Base-by-base conservation (phyloP, 2,329 filamentous ascomycete species). In the Ceratocystis colombiana region DNA sequence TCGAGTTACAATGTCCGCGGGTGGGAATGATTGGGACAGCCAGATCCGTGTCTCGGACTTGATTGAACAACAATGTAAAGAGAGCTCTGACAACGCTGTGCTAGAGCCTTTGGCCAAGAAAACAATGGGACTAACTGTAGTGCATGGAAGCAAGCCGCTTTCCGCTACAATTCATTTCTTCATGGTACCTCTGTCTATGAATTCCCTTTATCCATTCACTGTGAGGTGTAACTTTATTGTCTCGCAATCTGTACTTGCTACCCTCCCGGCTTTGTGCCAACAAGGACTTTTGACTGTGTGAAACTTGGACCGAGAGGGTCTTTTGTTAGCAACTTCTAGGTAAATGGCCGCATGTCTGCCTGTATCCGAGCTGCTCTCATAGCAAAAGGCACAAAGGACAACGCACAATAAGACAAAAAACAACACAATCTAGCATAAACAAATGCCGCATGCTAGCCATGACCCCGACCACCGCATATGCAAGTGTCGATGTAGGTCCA, bases 11-110 rank as follows among this genome's bases (percentile, higher is more conserved):
- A 22, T 57, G 53, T 22, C 25, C n/a, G 12, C 8, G 53, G 25
- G 17, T 12, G 53, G 28, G 53, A n/a, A n/a, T 28, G 10, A 57
- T 30, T 57, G 25, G 12, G 28, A 8, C 61, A 28, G 61, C 22
- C 61, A 63, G 61, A 63, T 48, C 44, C 61, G 25, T 63, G 20
- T 63, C 45, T 65, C 30, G 41, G 55, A 53, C 53, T 61, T 67
- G 66, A 67, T 62, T 20, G 53, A 67, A 57, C 65, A 65, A 55
- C 62, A 67, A 67, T 65, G 66, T 67, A 67, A 67, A 67, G 66
- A 67, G 66, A 67, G 66, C 66, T 67, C 62, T 67, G 66, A 67
- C 20, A 41, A 37, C 44, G 25, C n/a, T 53, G 22, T 50, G 33
- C 53, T 37, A 53, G 10, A 20, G 45, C 33, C 44, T 2, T 41